Conservation (phyloP, 1,139 yeast genomes). For the Trichomonascaceae sp. region DNA sequence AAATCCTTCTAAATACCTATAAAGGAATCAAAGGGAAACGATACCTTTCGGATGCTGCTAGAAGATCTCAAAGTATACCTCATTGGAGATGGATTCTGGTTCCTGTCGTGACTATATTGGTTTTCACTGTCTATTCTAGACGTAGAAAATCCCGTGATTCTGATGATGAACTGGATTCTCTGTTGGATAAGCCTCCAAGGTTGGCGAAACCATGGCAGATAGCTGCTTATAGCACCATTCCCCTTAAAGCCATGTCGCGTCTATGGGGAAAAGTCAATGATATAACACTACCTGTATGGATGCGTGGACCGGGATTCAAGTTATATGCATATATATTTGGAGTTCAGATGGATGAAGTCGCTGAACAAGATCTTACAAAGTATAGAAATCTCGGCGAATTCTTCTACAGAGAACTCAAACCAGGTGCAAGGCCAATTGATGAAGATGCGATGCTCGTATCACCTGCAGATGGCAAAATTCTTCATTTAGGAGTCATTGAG, state of each 20-base stretch:
- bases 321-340: constrained; percentile 79
- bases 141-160: constrained; percentile 13
- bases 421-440: constrained; percentile 76
- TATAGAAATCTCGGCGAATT: constrained; percentile 84
- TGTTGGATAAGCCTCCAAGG: constrained; percentile 33
- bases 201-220: constrained; percentile 80
- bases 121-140: constrained; percentile 59
- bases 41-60: constrained; percentile 4
- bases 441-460: constrained; percentile 57
- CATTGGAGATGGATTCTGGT: constrained; percentile 40
- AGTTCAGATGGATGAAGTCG: constrained; percentile 84
- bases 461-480: constrained; percentile 90
- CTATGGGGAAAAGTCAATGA: constrained; percentile 92
- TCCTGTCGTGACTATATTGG: constrained; percentile 56
- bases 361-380: constrained; percentile 67
- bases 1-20: background rate
- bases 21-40: background rate
- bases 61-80: background rate
- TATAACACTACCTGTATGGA: constrained; percentile 78
- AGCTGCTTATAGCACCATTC: constrained; percentile 83
- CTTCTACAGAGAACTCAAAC: constrained; percentile 75
- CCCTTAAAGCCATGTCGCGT: constrained; percentile 84
- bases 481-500: constrained; percentile 74
- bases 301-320: constrained; percentile 75
- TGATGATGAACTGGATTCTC: constrained; percentile 17